Percentiles rank a stretch among this genome's conserved stretches.
These are phyloP conservation scores for Chlamydomonas asymmetrica DNA, from an alignment of 139 green algal genomes.

Conservation along the genomic window DNA sequence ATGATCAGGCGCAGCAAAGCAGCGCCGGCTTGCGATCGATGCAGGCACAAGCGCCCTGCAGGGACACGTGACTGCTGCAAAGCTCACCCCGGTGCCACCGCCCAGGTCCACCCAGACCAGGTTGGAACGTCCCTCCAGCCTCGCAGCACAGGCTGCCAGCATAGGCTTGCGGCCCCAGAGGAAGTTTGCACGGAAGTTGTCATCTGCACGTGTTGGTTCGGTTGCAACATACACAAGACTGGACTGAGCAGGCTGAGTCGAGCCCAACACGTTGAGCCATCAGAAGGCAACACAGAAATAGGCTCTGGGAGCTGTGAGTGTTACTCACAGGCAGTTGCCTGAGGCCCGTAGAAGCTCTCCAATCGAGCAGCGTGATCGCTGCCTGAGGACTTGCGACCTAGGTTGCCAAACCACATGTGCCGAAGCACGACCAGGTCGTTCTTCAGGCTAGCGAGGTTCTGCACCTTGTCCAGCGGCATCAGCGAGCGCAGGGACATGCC, in stretches of 20 bases:
- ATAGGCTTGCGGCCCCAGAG: slow-evolving; percentile 91
- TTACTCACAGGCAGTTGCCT: slow-evolving; percentile 77
- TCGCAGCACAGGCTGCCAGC: slow-evolving; percentile 86
- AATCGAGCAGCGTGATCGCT: slow-evolving; percentile 78
- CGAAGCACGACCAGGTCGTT: slow-evolving; percentile 76
- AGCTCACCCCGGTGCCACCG: slow-evolving; percentile 84
- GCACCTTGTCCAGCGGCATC: slow-evolving; percentile 31
- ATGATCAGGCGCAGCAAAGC: background rate
- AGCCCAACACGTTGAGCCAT: background rate
- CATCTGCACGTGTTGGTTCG: too few relatives aligned
- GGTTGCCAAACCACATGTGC: slow-evolving; percentile 86
- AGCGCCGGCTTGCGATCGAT: background rate
- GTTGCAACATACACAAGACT: too few relatives aligned
- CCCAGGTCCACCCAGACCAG: slow-evolving; percentile 95
- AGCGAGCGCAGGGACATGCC: slow-evolving; percentile 7
- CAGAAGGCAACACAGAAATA: background rate
- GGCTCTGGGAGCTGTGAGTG: too few relatives aligned
- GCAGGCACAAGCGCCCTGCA: background rate
- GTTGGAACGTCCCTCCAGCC: slow-evolving; percentile 63
- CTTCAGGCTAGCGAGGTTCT: slow-evolving; percentile 55
- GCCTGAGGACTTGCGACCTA: too few relatives aligned
- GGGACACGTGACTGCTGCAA: background rate
- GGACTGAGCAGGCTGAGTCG: too few relatives aligned
- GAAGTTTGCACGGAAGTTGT: slow-evolving; percentile 92
- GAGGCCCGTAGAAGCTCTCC: slow-evolving; percentile 83